A percentile compares a stretch with the other conserved stretches of the same genome.
phyloP scores from a whole-genome alignment of 2,329 filamentous ascomycete species.

The Stachybotrys elegans region DNA sequence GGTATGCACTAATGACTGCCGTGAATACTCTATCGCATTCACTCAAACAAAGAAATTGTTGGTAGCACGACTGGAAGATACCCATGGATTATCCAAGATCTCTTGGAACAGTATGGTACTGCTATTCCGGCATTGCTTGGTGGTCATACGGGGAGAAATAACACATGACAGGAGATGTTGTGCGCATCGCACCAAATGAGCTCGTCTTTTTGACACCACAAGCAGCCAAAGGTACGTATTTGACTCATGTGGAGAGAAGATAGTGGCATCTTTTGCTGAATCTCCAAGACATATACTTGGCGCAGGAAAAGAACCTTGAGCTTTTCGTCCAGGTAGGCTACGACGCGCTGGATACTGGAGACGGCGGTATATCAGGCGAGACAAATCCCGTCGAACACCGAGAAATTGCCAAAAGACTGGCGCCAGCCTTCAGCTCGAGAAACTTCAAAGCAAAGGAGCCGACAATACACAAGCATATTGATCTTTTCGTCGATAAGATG shows the following conservation, averaged over 20 bases:
- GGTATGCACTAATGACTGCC: neutral
- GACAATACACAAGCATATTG: conserved; percentile 2
- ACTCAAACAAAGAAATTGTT: neutral
- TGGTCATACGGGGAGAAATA: neutral
- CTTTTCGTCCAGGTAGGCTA: conserved; percentile 1
- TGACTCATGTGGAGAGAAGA: neutral
- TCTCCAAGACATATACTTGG: neutral
- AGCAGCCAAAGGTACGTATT: conserved; percentile 3
- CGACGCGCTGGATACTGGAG: neutral
- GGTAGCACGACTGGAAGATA: neutral
- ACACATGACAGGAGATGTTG: neutral
- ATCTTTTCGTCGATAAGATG: conserved; percentile 3
- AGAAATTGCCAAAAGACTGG: conserved; percentile 1
- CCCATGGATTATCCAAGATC: conserved; percentile 1
- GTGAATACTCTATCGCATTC: neutral
- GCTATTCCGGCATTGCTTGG: neutral
- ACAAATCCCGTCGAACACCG: conserved; percentile 2
- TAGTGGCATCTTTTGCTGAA: neutral
- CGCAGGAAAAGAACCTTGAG: conserved; percentile 3
- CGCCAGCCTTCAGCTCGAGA: conserved; percentile 4
- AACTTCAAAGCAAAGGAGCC: conserved; percentile 1
- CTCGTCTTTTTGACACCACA: conserved; percentile 9
- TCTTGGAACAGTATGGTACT: neutral
- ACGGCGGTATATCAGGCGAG: conserved; percentile 1
- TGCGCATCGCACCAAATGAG: conserved; percentile 11